These are phyloP conservation scores for Udeniomyces megalosporus DNA, from an alignment of 768 basidiomycete genomes.

Conservation along the genomic window DNA sequence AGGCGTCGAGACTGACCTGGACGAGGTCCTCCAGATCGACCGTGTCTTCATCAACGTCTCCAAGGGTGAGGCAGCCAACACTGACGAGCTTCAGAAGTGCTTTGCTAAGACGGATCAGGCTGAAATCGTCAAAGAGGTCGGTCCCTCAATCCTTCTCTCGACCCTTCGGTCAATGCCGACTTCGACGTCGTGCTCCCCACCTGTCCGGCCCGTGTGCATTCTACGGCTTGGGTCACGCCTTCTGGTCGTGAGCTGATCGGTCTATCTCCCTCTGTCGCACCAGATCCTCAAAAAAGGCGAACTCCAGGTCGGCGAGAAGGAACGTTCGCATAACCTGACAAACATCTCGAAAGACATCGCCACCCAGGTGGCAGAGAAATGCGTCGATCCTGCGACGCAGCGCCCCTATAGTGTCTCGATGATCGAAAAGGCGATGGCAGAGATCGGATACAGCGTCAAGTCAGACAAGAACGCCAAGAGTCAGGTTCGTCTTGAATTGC, in stretches of 20 bases:
- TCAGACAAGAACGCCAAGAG: slow-evolving; percentile 81
- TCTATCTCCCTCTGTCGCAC: neutral
- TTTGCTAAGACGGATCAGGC: slow-evolving; percentile 61
- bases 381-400: slow-evolving; percentile 80
- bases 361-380: slow-evolving; percentile 85
- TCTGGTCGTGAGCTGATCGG: too few species aligned
- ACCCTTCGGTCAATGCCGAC: too few species aligned
- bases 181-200: too few species aligned
- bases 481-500: slow-evolving; percentile 42
- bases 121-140: slow-evolving; percentile 66
- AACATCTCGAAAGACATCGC: slow-evolving; percentile 77
- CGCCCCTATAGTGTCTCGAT: slow-evolving; percentile 82
- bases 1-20: slow-evolving; percentile 81
- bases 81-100: slow-evolving; percentile 75
- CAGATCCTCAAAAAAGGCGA: slow-evolving; percentile 93
- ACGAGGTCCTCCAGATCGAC: slow-evolving; percentile 90
- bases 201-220: too few species aligned
- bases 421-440: slow-evolving; percentile 94
- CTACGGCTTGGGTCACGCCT: too few species aligned
- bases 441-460: slow-evolving; percentile 83
- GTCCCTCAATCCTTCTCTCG: too few species aligned
- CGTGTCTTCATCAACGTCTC: slow-evolving; percentile 93
- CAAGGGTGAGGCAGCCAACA: slow-evolving; percentile 83
- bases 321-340: slow-evolving; percentile 74
- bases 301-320: slow-evolving; percentile 91